phyloP scores from a whole-genome alignment of 331 rosid genomes.

The Ulmus americana region DNA sequence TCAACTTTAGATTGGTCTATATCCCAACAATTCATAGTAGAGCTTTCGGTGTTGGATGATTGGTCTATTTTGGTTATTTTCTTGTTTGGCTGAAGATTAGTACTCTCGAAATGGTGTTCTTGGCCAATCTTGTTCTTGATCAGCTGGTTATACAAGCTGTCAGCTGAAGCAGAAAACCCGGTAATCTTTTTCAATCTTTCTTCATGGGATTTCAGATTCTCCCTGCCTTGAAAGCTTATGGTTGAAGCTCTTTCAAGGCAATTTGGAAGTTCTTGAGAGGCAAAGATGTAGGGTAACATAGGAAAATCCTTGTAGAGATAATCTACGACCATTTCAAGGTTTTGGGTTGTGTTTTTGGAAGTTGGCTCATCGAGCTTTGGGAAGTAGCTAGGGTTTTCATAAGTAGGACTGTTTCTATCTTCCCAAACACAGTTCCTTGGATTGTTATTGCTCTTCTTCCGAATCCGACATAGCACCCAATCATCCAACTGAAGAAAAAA shows the following conservation, averaged over 20 bases:
- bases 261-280: constrained; percentile 30
- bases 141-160: constrained; percentile 25
- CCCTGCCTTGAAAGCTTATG: constrained; percentile 23
- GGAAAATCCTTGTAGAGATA: constrained; percentile 42
- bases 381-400: constrained; percentile 28
- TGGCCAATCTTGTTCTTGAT: constrained; percentile 36
- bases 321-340: constrained; percentile 34
- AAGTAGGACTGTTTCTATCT: constrained; percentile 28
- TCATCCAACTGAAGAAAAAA: constrained; percentile 49
- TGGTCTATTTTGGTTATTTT: not conserved
- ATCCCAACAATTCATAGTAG: constrained; percentile 17
- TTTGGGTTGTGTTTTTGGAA: constrained; percentile 26
- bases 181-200: constrained; percentile 5
- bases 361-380: constrained; percentile 24
- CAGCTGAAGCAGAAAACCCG: constrained; percentile 26
- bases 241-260: constrained; percentile 31
- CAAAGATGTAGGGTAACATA: constrained; percentile 55
- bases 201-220: constrained; percentile 21
- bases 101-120: constrained; percentile 22
- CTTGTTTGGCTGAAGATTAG: not conserved
- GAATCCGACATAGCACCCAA: constrained; percentile 67
- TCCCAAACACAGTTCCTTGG: constrained; percentile 33
- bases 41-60: not conserved
- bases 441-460: constrained; percentile 31
- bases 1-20: constrained; percentile 21